A percentile compares a stretch with the other conserved stretches of the same genome.
These are phyloP conservation scores for Purshia tridentata DNA, from an alignment of 306 rosid species.

Conservation along the genomic window DNA sequence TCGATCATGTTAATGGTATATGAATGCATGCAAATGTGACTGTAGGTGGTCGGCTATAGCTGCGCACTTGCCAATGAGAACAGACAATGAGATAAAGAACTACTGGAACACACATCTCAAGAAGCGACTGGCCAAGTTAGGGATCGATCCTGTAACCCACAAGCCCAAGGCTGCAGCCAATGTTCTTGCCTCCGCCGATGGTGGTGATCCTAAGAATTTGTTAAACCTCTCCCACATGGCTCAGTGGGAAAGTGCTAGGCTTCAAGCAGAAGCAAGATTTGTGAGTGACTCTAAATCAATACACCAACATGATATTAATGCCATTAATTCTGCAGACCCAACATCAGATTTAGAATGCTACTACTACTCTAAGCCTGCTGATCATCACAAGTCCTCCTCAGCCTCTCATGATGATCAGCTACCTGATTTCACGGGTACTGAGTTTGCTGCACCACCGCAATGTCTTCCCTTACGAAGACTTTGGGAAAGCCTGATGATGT, in stretches of 20 bases:
- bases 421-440: too few relatives aligned
- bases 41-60: constrained; percentile 30
- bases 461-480: constrained; percentile 1
- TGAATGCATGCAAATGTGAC: too few relatives aligned
- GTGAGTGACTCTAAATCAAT: neutral
- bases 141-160: constrained; percentile 29
- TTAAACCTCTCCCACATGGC: constrained; percentile 24
- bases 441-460: neutral
- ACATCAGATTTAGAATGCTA: too few relatives aligned
- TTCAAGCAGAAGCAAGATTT: constrained; percentile 27
- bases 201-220: constrained; percentile 11
- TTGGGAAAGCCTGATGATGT: constrained; percentile 12
- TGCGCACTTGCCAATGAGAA: constrained; percentile 21
- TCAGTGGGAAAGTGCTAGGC: constrained; percentile 30
- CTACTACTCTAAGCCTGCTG: too few relatives aligned
- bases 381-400: too few relatives aligned
- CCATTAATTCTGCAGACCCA: too few relatives aligned
- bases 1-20: too few relatives aligned
- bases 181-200: constrained; percentile 4
- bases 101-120: constrained; percentile 27
- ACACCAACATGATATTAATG: neutral
- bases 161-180: constrained; percentile 6
- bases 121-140: constrained; percentile 21
- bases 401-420: too few relatives aligned
- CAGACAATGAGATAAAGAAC: constrained; percentile 28